A percentile compares a stretch with the other conserved stretches of the same genome.
phyloP scores from a whole-genome alignment of 495 filamentous ascomycete genomes.

The Amniculicola lignicola region DNA sequence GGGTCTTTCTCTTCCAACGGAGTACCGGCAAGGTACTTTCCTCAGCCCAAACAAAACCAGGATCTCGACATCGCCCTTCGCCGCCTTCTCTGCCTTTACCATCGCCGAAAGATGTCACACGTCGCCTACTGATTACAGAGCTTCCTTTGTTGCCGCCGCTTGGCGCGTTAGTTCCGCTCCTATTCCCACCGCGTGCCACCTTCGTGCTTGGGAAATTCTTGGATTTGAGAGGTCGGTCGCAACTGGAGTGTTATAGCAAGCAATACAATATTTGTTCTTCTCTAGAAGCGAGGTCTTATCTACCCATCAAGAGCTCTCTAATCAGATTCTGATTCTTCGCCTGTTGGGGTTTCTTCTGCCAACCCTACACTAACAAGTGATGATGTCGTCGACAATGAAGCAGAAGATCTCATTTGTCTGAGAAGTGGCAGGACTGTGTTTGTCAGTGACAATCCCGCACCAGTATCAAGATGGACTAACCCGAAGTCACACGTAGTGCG shows the following conservation, averaged over 20 bases:
- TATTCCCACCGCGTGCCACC: background rate
- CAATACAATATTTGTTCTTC: background rate
- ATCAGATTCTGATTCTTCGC: constrained; percentile 4
- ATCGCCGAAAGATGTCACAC: too few relatives aligned
- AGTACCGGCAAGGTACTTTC: too few relatives aligned
- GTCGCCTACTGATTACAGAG: too few relatives aligned
- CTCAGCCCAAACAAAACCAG: too few relatives aligned
- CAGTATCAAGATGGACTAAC: constrained; percentile 8
- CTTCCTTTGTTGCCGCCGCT: too few relatives aligned
- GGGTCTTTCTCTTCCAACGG: too few relatives aligned
- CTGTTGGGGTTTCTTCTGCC: background rate
- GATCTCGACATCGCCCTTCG: too few relatives aligned
- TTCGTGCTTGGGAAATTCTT: background rate
- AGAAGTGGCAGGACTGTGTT: constrained; percentile 3
- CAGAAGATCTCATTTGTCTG: background rate
- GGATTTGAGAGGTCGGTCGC: background rate
- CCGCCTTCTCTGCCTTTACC: too few relatives aligned
- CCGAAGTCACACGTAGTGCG: constrained; percentile 8
- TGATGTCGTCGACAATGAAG: background rate
- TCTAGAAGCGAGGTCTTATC: too few relatives aligned
- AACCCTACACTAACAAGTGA: constrained; percentile 1
- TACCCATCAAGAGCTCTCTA: background rate
- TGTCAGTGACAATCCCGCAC: background rate
- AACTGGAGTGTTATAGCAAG: constrained; percentile 1
- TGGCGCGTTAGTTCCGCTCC: background rate